phyloP scores from a whole-genome alignment of 139 green algal species.

The Astrephomene gubernaculifera region DNA sequence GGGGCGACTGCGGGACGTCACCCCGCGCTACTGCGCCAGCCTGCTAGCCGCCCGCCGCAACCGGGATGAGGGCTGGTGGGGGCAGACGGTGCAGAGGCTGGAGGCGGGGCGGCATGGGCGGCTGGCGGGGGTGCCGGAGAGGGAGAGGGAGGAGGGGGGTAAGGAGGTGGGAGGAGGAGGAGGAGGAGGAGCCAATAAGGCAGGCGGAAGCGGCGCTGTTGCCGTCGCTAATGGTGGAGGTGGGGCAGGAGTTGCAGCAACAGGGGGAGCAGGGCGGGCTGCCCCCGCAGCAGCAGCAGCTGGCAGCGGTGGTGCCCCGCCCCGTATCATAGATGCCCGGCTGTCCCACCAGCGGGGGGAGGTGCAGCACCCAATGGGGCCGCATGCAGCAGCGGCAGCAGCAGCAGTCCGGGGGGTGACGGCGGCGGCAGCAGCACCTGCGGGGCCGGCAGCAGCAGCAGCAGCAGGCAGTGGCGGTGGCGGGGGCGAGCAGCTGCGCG shows the following conservation, averaged over 20 bases:
- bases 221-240: not conserved
- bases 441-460: not conserved
- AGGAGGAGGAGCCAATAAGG: not conserved
- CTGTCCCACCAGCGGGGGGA: conserved; percentile 30
- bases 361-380: not conserved
- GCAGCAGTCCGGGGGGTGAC: not conserved
- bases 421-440: not conserved
- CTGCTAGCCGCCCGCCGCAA: conserved; percentile 58
- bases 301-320: not conserved
- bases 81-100: conserved; percentile 3
- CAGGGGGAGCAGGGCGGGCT: not conserved
- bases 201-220: not conserved
- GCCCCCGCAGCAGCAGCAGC: not conserved
- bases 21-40: conserved; percentile 68
- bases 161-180: not conserved
- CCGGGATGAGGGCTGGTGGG: conserved; percentile 77
- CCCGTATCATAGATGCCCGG: conserved; percentile 30
- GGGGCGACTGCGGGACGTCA: conserved; percentile 79
- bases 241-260: not conserved
- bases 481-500: conserved; percentile 45
- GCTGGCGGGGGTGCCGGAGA: not conserved
- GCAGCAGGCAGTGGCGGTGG: not conserved
- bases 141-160: not conserved
- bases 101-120: not conserved
- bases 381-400: not conserved